These are phyloP conservation scores for Vitis hybrid DNA, from an alignment of 177 flowering plant species.

Conservation along the genomic window DNA sequence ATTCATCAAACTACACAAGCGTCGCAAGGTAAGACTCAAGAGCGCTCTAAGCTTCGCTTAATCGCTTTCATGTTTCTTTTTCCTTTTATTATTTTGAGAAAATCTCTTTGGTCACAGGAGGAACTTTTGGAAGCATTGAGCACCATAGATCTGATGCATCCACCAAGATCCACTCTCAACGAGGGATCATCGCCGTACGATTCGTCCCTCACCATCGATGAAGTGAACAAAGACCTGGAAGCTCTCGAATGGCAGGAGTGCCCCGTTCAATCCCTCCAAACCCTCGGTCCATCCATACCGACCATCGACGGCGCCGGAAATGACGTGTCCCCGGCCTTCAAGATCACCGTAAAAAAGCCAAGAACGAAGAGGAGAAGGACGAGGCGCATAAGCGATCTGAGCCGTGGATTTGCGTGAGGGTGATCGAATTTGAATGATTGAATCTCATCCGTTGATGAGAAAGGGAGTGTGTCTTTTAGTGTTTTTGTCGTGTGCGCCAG, in stretches of 20 bases:
- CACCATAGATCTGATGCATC: background rate
- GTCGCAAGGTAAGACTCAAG: background rate
- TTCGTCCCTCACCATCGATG: constrained; percentile 1
- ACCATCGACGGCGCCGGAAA: background rate
- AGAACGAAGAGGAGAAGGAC: background rate
- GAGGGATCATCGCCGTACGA: background rate
- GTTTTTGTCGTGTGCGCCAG: no score
- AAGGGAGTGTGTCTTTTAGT: no score
- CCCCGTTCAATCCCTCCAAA: constrained; percentile 7
- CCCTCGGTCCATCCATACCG: background rate
- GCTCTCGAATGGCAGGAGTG: constrained; percentile 11
- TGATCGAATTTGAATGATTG: no score
- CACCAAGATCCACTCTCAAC: constrained; percentile 2
- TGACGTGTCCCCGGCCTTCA: background rate
- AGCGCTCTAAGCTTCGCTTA: background rate
- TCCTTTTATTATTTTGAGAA: background rate
- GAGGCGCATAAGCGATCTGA: background rate
- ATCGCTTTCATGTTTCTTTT: background rate
- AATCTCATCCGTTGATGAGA: no score
- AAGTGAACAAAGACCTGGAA: constrained; percentile 7
- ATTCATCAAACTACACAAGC: constrained; percentile 1
- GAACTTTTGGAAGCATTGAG: background rate
- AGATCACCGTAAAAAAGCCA: background rate
- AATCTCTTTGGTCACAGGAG: background rate
- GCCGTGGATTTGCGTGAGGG: background rate